These are phyloP conservation scores for Didymella glomerata DNA, from an alignment of 2,329 filamentous ascomycete species.

Conservation along the genomic window DNA sequence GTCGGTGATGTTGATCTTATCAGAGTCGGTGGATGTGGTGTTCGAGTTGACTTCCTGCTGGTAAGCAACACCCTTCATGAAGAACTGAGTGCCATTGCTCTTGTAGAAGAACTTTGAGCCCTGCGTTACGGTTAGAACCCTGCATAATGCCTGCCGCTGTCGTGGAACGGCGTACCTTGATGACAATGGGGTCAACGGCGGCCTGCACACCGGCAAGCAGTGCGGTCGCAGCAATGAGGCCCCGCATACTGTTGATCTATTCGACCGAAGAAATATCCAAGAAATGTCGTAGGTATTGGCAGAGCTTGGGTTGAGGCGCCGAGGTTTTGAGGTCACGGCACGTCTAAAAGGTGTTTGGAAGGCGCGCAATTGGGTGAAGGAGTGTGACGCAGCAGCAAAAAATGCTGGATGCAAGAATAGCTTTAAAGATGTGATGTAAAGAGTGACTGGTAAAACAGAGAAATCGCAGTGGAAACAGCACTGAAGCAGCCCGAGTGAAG, in stretches of 20 bases:
- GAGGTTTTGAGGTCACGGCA: constrained; percentile 29
- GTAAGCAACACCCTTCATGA: constrained; percentile 93
- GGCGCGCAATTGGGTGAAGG: constrained; percentile 26
- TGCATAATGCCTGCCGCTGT: constrained; percentile 9
- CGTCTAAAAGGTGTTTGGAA: constrained; percentile 27
- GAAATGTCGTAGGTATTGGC: constrained; percentile 37
- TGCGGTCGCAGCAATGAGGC: constrained; percentile 59
- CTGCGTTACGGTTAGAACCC: constrained; percentile 51
- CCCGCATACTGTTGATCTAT: constrained; percentile 61
- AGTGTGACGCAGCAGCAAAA: constrained; percentile 39
- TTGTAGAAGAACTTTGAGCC: constrained; percentile 90
- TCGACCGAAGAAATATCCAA: constrained; percentile 34
- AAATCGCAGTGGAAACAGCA: constrained; percentile 41
- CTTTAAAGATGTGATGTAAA: constrained; percentile 37
- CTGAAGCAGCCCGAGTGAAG: constrained; percentile 46
- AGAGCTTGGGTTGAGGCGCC: constrained; percentile 37
- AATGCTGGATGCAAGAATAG: constrained; percentile 28
- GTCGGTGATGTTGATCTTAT: constrained; percentile 71
- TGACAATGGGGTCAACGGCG: constrained; percentile 69
- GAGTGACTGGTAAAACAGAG: constrained; percentile 45
- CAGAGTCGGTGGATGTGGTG: constrained; percentile 62
- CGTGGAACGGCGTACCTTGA: constrained; percentile 65
- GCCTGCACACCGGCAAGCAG: constrained; percentile 63
- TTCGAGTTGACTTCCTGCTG: constrained; percentile 74
- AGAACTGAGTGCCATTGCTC: constrained; percentile 80